A percentile compares a stretch with the other conserved stretches of the same genome.
Evolutionary conservation across 208 protist genomes (phyloP).

Genomic region (Leishmania tarentolae): DNA sequence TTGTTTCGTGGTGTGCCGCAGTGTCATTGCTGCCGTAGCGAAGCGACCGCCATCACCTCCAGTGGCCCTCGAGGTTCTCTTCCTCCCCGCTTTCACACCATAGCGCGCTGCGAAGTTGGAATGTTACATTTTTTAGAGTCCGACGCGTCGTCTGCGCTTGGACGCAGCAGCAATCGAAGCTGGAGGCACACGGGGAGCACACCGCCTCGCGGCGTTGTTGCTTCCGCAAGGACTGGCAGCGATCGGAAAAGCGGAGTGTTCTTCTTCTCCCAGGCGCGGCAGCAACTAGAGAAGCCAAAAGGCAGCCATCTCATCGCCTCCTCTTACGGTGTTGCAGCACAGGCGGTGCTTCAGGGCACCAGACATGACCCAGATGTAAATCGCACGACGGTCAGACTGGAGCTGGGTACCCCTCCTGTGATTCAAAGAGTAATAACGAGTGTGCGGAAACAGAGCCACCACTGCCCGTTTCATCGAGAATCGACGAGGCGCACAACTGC

Average conservation of each 20-base stretch:
- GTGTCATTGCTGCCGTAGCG: not conserved
- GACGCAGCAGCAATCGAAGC: not conserved
- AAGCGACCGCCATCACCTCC: not conserved
- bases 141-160: not conserved
- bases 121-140: not conserved
- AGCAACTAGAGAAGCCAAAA: slow-evolving; percentile 1
- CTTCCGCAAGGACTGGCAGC: not conserved
- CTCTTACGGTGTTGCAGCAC: slow-evolving; percentile 10
- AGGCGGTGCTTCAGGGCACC: not conserved
- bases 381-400: slow-evolving; percentile 8
- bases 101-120: not conserved
- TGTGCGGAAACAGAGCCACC: not conserved
- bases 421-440: slow-evolving; percentile 3
- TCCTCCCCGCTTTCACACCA: not conserved
- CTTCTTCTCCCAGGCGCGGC: slow-evolving; percentile 15
- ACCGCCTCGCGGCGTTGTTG: not conserved
- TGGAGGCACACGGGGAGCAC: not conserved
- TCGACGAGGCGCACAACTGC: not conserved
- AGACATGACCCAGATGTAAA: not conserved
- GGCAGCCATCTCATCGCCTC: not conserved
- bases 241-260: not conserved
- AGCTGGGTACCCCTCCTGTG: slow-evolving; percentile 4
- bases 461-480: not conserved
- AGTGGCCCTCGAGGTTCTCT: not conserved
- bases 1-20: not conserved